A percentile compares a stretch with the other conserved stretches of the same genome.
These are phyloP conservation scores for Celoporthe dispersa DNA, from an alignment of 2,329 filamentous ascomycete genomes.

Conservation along the genomic window DNA sequence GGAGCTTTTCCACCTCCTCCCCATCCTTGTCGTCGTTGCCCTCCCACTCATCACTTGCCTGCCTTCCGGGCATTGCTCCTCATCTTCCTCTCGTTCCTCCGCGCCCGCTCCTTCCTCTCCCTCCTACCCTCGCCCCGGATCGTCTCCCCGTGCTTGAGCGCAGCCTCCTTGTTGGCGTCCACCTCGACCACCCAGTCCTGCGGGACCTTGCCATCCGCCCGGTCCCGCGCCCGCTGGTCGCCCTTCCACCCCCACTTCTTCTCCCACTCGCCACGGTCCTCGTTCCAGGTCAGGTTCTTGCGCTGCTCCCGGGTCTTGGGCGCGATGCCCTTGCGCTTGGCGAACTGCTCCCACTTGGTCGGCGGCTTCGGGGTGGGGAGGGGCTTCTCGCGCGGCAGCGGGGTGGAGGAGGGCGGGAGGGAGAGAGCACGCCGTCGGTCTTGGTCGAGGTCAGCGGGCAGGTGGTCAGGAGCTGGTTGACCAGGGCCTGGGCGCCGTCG, in stretches of 20 bases:
- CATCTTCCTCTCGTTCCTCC: constrained; percentile 72
- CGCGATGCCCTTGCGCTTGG: constrained; percentile 95
- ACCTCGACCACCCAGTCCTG: constrained; percentile 92
- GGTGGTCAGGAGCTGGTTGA: constrained; percentile 92
- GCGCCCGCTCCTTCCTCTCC: constrained; percentile 70
- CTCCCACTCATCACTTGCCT: constrained; percentile 30
- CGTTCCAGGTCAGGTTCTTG: constrained; percentile 79
- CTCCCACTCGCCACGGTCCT: constrained; percentile 84
- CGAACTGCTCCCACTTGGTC: constrained; percentile 96
- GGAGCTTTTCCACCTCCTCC: background rate
- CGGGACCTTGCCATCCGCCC: constrained; percentile 53
- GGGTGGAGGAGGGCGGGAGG: constrained; percentile 72
- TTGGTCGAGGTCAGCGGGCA: constrained; percentile 75
- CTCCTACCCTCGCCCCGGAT: constrained; percentile 65
- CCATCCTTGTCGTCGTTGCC: background rate
- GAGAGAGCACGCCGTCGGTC: constrained; percentile 72
- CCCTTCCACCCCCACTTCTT: constrained; percentile 95
- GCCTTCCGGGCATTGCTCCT: constrained; percentile 65
- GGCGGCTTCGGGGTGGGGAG: constrained; percentile 78
- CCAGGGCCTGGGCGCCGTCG: constrained; percentile 86
- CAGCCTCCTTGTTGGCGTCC: constrained; percentile 72
- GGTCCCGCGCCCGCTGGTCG: constrained; percentile 70
- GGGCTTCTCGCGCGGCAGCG: constrained; percentile 88
- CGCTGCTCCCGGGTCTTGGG: constrained; percentile 80
- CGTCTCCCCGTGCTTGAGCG: constrained; percentile 64